A percentile compares a stretch with the other conserved stretches of the same genome.
phyloP scores from a whole-genome alignment of 257 asterid genomes.

The Rauvolfia tetraphylla region DNA sequence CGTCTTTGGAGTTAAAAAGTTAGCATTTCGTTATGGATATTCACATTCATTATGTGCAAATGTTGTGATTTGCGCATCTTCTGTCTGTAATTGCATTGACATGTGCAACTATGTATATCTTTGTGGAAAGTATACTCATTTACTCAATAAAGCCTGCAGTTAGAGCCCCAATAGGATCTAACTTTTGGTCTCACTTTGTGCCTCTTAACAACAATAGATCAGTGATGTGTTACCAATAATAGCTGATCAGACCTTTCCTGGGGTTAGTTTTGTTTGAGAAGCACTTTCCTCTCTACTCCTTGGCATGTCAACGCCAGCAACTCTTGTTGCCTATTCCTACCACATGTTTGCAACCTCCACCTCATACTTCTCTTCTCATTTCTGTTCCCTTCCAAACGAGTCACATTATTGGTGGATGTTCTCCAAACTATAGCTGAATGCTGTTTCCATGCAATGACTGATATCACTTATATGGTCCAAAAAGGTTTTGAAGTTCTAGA shows the following conservation, averaged over 20 bases:
- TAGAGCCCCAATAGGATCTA: background rate
- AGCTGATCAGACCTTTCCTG: background rate
- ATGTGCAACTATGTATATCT: no score
- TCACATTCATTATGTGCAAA: background rate
- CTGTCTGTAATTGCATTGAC: background rate
- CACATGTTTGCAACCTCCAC: background rate
- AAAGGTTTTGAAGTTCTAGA: background rate
- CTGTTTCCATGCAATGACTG: background rate
- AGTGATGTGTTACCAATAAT: no score
- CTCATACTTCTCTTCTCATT: background rate
- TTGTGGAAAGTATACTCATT: background rate
- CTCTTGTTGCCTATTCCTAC: background rate
- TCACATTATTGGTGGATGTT: background rate
- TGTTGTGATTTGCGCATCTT: background rate
- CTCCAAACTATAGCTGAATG: background rate
- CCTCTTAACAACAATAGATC: no score
- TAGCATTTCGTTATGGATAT: background rate
- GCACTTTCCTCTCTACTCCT: background rate
- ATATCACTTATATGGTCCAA: background rate
- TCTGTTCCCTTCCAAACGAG: background rate
- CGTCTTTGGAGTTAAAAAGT: no score
- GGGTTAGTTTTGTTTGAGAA: background rate
- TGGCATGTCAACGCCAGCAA: background rate
- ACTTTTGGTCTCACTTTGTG: no score
- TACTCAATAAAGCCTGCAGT: background rate